Evolutionary conservation across 1,284 basidiomycete species (phyloP), one percentile per base, ranked within the genome.

Genomic region (Neonothopanus nambi): DNA sequence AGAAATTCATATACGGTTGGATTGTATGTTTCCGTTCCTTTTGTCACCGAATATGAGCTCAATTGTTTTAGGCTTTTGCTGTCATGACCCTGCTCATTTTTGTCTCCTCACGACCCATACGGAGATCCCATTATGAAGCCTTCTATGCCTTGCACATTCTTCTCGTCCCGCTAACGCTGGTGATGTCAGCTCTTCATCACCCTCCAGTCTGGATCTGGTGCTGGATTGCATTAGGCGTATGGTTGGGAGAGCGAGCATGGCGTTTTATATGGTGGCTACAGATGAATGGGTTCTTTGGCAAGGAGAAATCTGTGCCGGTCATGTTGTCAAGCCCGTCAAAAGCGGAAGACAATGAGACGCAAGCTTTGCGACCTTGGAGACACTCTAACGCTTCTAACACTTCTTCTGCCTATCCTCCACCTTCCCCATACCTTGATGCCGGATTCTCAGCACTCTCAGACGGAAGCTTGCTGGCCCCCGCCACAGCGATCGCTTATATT

Each of bases 141-240:
- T 95, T 95, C 73, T 93, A 90, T 66, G 70, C 81, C 56, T 66
- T 82, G 3, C 92, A 95, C 64, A 65, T 93, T 48, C 63, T 87
- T 39, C 74, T 89, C 20, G 81, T 85, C 17, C 78, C 87, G 17
- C 63, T 79, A n/a, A 85, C 81, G 21, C 73, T 91, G 44, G 69
- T 84, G 43, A 74, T 80, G 51, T 76, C 82, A 2, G 84, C 81
- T 4, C 67, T 91, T 0, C 90, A 92, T 64, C 88, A 90, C 62
- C 84, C 87, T 2, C 77, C 81, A 2, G 71, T 87, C 51, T 82
- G 80, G 69, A 81, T 80, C 69, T 91, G 87, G 82, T 86, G 85
- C 61, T 86, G 81, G 68, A 75, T 73, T 9, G 82, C 89, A 0
- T 74, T 88, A 13, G 72, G 68, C 0, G 61, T 90, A 20, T 93